phyloP scores from a whole-genome alignment of 768 basidiomycete species.

The Sutorius australiensis region DNA sequence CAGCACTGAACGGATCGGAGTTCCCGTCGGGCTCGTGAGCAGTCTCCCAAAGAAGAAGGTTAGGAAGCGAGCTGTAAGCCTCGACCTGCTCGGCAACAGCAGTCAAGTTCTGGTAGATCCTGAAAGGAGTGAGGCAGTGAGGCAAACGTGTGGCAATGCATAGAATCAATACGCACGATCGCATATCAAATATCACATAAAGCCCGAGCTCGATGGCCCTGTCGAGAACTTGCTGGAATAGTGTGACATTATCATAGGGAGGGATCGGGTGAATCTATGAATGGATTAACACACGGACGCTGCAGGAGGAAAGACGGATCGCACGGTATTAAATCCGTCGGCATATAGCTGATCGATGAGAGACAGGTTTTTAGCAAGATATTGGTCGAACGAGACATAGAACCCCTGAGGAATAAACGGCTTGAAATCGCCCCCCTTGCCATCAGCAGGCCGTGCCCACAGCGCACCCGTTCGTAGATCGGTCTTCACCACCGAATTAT shows the following conservation, averaged over 20 bases:
- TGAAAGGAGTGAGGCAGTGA: slow-evolving; percentile 1
- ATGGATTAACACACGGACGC: slow-evolving; percentile 18
- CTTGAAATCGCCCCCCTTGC: slow-evolving; percentile 24
- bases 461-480: slow-evolving; percentile 45
- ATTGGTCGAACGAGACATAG: slow-evolving; percentile 58
- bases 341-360: slow-evolving; percentile 53
- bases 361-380: slow-evolving; percentile 50
- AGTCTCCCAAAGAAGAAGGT: slow-evolving; percentile 69
- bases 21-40: slow-evolving; percentile 72
- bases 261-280: slow-evolving; percentile 69
- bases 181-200: slow-evolving; percentile 81
- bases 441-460: slow-evolving; percentile 34
- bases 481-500: slow-evolving; percentile 43
- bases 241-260: slow-evolving; percentile 53
- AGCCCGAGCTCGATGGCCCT: slow-evolving; percentile 25
- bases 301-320: background rate
- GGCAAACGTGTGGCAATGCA: background rate
- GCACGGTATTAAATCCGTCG: slow-evolving; percentile 43
- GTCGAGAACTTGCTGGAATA: slow-evolving; percentile 19
- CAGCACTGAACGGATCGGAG: slow-evolving; percentile 58
- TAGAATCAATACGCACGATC: slow-evolving; percentile 35
- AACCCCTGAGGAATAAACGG: slow-evolving; percentile 68
- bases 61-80: slow-evolving; percentile 58
- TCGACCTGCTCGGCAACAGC: slow-evolving; percentile 63
- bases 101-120: slow-evolving; percentile 59